phyloP scores from a whole-genome alignment of 176 grass and related monocot species.

The Phyllostachys edulis region DNA sequence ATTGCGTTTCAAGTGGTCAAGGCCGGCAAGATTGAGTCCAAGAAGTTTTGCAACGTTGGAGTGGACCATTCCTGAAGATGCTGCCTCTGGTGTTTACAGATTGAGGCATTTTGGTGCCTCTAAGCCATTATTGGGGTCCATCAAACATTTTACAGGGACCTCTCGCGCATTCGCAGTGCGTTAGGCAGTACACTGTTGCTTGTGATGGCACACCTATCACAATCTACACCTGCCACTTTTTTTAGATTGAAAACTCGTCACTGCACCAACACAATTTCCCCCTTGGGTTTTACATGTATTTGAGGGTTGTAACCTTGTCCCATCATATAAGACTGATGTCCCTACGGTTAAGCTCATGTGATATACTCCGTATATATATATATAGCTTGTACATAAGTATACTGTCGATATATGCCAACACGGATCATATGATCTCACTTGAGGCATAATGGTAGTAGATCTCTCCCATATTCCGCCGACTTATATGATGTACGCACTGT shows the following conservation, averaged over 20 bases:
- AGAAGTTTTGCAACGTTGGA: conserved; percentile 71
- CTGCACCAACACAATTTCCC: not conserved
- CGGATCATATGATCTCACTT: not conserved
- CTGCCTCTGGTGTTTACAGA: conserved; percentile 66
- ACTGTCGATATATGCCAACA: not conserved
- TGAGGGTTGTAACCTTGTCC: not conserved
- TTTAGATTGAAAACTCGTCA: not conserved
- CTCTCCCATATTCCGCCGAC: not conserved
- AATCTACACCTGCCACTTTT: not conserved
- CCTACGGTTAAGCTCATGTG: not conserved
- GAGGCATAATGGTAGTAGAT: not conserved
- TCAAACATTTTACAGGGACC: conserved; percentile 81
- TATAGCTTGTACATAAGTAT: conserved; percentile 12
- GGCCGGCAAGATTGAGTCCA: conserved; percentile 67
- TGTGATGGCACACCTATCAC: not conserved
- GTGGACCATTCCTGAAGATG: conserved; percentile 78
- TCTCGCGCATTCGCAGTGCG: conserved; percentile 73
- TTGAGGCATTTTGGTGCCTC: conserved; percentile 88
- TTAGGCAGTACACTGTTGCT: conserved; percentile 21
- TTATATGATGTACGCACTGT: not conserved
- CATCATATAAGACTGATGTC: not conserved
- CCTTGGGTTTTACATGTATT: not conserved
- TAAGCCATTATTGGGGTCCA: conserved; percentile 65
- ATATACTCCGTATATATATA: too few relatives aligned
- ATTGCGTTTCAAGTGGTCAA: conserved; percentile 82